These are phyloP conservation scores for Gamarada debralockiae DNA, from an alignment of 495 filamentous ascomycete genomes.

Conservation along the genomic window DNA sequence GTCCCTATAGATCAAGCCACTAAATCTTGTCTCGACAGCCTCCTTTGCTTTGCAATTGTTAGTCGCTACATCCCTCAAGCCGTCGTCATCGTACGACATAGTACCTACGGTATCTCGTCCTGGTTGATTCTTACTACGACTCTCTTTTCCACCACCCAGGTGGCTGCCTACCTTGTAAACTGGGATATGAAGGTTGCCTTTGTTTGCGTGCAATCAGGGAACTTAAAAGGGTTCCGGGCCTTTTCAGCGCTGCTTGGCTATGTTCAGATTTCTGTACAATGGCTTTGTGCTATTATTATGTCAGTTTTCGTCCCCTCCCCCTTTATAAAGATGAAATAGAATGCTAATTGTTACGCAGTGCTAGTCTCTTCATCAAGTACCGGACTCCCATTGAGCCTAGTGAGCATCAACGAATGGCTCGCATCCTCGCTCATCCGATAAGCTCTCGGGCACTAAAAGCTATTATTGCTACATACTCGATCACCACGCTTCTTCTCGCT, in stretches of 20 bases:
- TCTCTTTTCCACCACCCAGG: background rate
- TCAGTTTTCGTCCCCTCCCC: background rate
- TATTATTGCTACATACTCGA: background rate
- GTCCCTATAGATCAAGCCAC: background rate
- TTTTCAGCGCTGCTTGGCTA: background rate
- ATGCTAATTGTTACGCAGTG: background rate
- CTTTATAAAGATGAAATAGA: background rate
- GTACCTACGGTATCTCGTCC: background rate
- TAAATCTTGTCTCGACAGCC: background rate
- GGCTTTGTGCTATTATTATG: background rate
- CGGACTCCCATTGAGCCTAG: background rate
- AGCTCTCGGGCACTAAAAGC: background rate
- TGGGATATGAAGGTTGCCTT: background rate
- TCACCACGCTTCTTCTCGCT: background rate
- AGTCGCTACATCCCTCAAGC: background rate
- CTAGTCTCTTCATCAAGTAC: background rate
- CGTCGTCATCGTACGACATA: background rate
- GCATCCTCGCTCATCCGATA: background rate
- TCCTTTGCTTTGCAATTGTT: background rate
- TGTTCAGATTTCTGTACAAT: background rate
- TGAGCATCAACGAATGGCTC: too few relatives aligned
- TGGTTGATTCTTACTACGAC: background rate
- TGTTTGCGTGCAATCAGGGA: background rate
- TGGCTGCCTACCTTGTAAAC: background rate
- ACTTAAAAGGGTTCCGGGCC: background rate